Conservation (phyloP, 2,329 filamentous ascomycete species). For the Pseudogymnoascus sp. region DNA sequence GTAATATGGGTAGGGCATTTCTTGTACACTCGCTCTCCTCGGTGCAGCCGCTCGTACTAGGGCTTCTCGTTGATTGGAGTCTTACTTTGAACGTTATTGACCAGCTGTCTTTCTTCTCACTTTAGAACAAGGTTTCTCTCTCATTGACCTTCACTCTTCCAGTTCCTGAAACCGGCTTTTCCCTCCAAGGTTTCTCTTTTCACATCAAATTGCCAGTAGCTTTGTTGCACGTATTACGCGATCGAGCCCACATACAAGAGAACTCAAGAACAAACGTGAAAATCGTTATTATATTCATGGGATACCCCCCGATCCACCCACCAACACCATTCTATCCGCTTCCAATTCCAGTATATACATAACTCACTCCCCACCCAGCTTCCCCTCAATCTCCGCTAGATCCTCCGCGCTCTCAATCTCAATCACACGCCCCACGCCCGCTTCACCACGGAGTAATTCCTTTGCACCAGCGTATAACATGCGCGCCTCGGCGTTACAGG, state of each 20-base stretch:
- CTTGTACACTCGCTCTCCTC: too few species aligned
- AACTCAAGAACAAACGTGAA: neutral
- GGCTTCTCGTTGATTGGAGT: too few species aligned
- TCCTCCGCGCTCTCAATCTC: slow-evolving; percentile 79
- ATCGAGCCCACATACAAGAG: neutral
- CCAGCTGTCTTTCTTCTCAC: neutral
- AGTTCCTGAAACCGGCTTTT: neutral
- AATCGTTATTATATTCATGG: neutral
- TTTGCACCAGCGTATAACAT: slow-evolving; percentile 97
- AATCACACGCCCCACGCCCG: slow-evolving; percentile 80
- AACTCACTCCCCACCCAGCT: slow-evolving; percentile 35
- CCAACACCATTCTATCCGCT: neutral
- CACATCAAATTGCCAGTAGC: neutral
- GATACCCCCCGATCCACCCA: neutral
- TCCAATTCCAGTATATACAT: neutral
- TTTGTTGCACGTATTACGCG: too few species aligned
- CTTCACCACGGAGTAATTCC: slow-evolving; percentile 88
- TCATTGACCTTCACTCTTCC: neutral
- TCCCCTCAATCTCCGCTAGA: slow-evolving; percentile 69
- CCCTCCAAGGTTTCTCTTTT: neutral
- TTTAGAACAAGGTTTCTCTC: too few species aligned
- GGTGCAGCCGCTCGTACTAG: too few species aligned
- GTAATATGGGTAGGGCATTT: too few species aligned
- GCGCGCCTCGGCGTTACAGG: slow-evolving; percentile 75
- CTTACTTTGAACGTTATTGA: neutral